phyloP scores from a whole-genome alignment of 139 green algal genomes.

The Zygnema circumcarinatum region DNA sequence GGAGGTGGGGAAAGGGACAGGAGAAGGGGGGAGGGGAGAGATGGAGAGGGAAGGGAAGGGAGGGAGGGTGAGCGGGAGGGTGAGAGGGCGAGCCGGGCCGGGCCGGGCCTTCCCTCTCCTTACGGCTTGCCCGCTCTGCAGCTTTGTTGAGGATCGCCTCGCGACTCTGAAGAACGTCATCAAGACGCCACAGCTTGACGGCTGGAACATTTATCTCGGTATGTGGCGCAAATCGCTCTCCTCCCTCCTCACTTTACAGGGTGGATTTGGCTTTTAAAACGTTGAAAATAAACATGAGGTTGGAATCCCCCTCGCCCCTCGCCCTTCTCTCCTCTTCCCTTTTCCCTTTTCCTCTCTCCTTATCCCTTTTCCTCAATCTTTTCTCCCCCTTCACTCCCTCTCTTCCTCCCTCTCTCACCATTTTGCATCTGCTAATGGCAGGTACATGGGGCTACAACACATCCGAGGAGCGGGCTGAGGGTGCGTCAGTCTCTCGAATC shows the following conservation, averaged over 20 bases:
- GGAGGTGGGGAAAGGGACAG: no score
- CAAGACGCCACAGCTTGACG: constrained; percentile 17
- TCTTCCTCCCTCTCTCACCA: constrained; percentile 1
- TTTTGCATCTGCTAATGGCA: neutral
- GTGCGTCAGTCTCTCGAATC: constrained; percentile 5
- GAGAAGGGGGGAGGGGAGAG: no score
- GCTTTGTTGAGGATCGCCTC: constrained; percentile 65
- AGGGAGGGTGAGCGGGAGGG: no score
- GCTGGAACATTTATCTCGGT: constrained; percentile 59
- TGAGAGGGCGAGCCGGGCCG: no score
- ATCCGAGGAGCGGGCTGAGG: constrained; percentile 40
- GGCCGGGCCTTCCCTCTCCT: no score
- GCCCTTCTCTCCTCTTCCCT: neutral
- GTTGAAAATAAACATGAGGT: neutral
- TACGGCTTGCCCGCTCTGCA: no score
- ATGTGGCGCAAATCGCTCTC: neutral
- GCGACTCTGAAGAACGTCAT: constrained; percentile 62
- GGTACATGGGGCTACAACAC: constrained; percentile 65
- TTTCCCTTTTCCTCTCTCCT: neutral
- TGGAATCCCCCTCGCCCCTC: no score
- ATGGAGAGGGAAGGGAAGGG: no score
- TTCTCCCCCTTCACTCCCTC: neutral
- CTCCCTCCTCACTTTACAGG: neutral
- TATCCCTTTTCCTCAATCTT: neutral
- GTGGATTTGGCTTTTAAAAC: neutral